Conservation (phyloP, 495 filamentous ascomycete genomes). For the Chaetomidium leptoderma region DNA sequence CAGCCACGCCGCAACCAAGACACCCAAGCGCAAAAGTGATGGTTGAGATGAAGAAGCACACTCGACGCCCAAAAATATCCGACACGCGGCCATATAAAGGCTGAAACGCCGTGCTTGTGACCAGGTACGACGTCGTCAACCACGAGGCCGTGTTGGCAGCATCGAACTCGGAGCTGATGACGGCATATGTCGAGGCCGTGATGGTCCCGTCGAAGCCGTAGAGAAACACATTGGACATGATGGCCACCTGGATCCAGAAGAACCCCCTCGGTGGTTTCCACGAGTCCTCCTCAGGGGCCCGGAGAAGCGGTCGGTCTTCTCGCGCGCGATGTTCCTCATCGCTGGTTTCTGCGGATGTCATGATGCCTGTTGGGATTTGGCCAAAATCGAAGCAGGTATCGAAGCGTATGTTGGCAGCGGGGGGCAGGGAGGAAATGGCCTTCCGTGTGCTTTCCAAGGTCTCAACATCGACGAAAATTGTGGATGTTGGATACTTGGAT, state of each 20-base stretch:
- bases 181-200: constrained; percentile 60
- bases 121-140: constrained; percentile 72
- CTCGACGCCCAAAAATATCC: constrained; percentile 51
- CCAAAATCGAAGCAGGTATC: background rate
- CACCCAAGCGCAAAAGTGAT: constrained; percentile 46
- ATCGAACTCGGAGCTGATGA: constrained; percentile 56
- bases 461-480: background rate
- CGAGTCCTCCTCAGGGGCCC: constrained; percentile 28
- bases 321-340: background rate
- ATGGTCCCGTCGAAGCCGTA: constrained; percentile 64
- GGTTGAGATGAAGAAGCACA: constrained; percentile 47
- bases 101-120: constrained; percentile 66
- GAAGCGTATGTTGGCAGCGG: too few relatives aligned
- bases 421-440: too few relatives aligned
- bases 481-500: background rate
- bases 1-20: constrained; percentile 44
- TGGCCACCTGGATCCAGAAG: constrained; percentile 49
- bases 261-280: constrained; percentile 40
- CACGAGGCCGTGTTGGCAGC: constrained; percentile 54
- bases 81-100: constrained; percentile 45
- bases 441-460: too few relatives aligned
- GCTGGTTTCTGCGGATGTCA: constrained; percentile 5
- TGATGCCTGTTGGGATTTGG: background rate
- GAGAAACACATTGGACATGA: constrained; percentile 64
- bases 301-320: constrained; percentile 36